phyloP scores from a whole-genome alignment of 345 rosid genomes.

The Citrus unshiu region DNA sequence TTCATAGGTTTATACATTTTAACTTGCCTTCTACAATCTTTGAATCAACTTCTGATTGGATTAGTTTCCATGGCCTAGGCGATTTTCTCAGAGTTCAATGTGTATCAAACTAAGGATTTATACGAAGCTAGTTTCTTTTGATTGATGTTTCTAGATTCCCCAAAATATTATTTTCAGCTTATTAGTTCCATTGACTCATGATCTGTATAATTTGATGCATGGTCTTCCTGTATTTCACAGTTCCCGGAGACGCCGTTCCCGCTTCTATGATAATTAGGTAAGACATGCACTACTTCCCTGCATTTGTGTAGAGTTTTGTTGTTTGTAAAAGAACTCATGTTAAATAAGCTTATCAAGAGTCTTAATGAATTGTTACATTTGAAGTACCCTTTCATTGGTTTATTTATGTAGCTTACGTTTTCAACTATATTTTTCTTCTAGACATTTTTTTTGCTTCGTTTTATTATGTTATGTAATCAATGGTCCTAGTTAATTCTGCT shows the following conservation, averaged over 20 bases:
- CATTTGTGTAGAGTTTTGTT: constrained; percentile 1
- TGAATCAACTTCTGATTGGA: not conserved
- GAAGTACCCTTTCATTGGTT: not conserved
- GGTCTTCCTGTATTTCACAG: constrained; percentile 35
- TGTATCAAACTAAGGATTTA: not conserved
- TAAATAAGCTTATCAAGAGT: not conserved
- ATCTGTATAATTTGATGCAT: constrained; percentile 5
- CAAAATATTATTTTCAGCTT: not conserved
- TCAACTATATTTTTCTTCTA: not conserved
- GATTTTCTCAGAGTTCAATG: constrained; percentile 2
- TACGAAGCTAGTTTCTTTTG: not conserved
- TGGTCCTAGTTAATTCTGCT: not conserved
- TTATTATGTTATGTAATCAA: not conserved
- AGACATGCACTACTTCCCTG: constrained; percentile 20
- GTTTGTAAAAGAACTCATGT: not conserved
- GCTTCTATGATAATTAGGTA: constrained; percentile 71
- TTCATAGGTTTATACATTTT: not conserved
- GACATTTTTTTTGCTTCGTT: not conserved
- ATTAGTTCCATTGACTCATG: not conserved
- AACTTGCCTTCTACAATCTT: not conserved
- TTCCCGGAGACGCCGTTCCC: constrained; percentile 71
- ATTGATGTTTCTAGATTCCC: not conserved
- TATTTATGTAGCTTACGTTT: too few species aligned
- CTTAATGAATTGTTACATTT: not conserved
- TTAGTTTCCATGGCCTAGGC: not conserved